Conservation (phyloP, 352 stramenopile species). For the Globisporangium nodosum region DNA sequence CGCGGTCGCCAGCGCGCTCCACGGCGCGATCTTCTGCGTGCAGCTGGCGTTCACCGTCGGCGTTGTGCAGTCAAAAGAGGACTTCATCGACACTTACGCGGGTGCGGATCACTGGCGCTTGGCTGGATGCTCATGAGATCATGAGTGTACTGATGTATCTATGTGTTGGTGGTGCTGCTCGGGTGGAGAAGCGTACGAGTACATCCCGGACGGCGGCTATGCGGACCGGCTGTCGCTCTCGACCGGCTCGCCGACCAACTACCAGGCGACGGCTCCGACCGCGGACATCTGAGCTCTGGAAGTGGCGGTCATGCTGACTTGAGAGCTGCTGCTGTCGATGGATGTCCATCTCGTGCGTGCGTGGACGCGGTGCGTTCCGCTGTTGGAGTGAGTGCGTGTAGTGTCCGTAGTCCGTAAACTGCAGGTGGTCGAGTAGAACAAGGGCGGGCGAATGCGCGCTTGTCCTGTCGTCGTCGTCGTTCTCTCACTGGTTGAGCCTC, state of each 20-base stretch:
- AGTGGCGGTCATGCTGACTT: not conserved
- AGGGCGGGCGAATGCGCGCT: no score
- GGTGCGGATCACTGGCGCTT: slow-evolving; percentile 22
- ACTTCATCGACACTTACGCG: slow-evolving; percentile 82
- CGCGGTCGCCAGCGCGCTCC: slow-evolving; percentile 39
- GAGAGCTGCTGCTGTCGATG: not conserved
- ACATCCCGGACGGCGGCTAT: slow-evolving; percentile 64
- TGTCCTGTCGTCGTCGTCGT: no score
- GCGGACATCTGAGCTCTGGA: slow-evolving; percentile 39
- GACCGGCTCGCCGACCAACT: slow-evolving; percentile 44
- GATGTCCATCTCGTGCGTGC: not conserved
- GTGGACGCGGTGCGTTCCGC: no score
- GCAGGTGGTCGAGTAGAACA: not conserved
- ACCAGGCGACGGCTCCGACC: slow-evolving; percentile 50
- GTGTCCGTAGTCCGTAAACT: not conserved
- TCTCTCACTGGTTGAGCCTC: not conserved
- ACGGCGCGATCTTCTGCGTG: slow-evolving; percentile 52
- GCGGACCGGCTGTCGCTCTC: slow-evolving; percentile 33
- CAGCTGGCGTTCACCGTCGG: slow-evolving; percentile 54
- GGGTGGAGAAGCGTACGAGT: slow-evolving; percentile 58
- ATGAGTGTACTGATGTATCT: not conserved
- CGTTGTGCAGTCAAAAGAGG: slow-evolving; percentile 72
- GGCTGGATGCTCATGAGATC: not conserved
- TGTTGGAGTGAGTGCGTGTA: not conserved
- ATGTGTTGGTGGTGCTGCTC: not conserved